phyloP scores from a whole-genome alignment of 2,329 filamentous ascomycete species.

The Trichophyton schoenleinii region DNA sequence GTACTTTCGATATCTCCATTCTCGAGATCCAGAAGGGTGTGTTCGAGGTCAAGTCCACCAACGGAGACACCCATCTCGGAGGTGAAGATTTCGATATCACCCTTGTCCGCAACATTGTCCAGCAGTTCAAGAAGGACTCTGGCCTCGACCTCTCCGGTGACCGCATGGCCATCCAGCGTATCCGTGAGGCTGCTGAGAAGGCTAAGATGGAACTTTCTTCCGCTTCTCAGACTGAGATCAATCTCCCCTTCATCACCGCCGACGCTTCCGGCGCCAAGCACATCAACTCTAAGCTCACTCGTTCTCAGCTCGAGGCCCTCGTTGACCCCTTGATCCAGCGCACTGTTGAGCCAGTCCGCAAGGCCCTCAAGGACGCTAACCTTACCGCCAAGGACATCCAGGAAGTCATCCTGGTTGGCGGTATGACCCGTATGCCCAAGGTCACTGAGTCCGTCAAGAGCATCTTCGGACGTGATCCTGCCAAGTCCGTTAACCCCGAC shows the following conservation, averaged over 20 bases:
- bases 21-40: constrained; percentile 96
- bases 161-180: constrained; percentile 98
- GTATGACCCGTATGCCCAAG: constrained; percentile 99
- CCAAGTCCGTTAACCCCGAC: constrained; percentile 97
- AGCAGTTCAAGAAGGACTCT: constrained; percentile 93
- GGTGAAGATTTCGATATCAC: constrained; percentile 96
- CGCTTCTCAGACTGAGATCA: constrained; percentile 90
- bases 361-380: constrained; percentile 91
- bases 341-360: constrained; percentile 86
- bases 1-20: constrained; percentile 98
- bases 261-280: constrained; percentile 93
- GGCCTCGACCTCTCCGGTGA: constrained; percentile 80
- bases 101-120: constrained; percentile 83
- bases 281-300: constrained; percentile 91
- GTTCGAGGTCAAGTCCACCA: constrained; percentile 98
- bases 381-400: constrained; percentile 88
- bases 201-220: constrained; percentile 98
- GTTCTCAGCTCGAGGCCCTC: constrained; percentile 83
- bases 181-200: constrained; percentile 97
- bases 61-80: constrained; percentile 96
- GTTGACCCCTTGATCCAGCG: constrained; percentile 77
- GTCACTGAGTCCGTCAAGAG: constrained; percentile 89
- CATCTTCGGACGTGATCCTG: constrained; percentile 91
- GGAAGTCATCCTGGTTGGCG: constrained; percentile 94
- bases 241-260: constrained; percentile 96